Percentiles rank a stretch among this genome's conserved stretches.
Evolutionary conservation across 768 basidiomycete genomes (phyloP).

Genomic region (Stropharia rugosoannulata): DNA sequence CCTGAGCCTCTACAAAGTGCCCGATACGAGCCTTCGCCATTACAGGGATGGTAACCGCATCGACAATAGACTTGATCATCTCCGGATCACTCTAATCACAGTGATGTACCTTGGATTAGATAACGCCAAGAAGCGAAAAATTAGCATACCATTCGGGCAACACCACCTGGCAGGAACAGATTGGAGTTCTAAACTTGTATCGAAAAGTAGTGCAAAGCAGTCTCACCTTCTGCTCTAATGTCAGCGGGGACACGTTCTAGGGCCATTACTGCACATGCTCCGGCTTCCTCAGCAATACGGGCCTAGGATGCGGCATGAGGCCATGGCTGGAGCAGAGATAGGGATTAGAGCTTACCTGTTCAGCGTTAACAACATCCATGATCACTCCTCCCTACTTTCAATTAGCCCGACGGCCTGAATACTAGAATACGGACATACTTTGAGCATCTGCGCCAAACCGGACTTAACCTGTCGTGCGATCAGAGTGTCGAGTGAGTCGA

Average conservation of each 20-base stretch:
- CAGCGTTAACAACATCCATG: slow-evolving; percentile 92
- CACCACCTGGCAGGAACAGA: slow-evolving; percentile 56
- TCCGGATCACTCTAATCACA: slow-evolving; percentile 81
- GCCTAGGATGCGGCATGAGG: slow-evolving; percentile 50
- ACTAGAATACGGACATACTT: slow-evolving; percentile 46
- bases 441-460: slow-evolving; percentile 95
- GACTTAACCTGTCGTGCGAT: slow-evolving; percentile 70
- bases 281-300: slow-evolving; percentile 95
- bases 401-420: slow-evolving; percentile 9
- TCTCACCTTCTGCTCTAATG: slow-evolving; percentile 72
- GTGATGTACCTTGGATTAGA: slow-evolving; percentile 9
- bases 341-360: slow-evolving; percentile 34
- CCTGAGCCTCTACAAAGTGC: slow-evolving; percentile 96
- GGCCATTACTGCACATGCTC: slow-evolving; percentile 98
- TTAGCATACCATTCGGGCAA: slow-evolving; percentile 85
- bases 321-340: slow-evolving; percentile 6
- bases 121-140: slow-evolving; percentile 7
- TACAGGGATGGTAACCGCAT: slow-evolving; percentile 94
- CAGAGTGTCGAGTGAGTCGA: slow-evolving; percentile 2
- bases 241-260: slow-evolving; percentile 94
- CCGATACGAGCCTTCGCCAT: slow-evolving; percentile 98
- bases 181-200: not conserved
- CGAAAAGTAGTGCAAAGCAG: not conserved
- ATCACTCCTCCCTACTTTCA: slow-evolving; percentile 73
- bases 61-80: slow-evolving; percentile 96